Conservation (phyloP, 2,329 filamentous ascomycete genomes). For the Pseudogymnoascus sp. region DNA sequence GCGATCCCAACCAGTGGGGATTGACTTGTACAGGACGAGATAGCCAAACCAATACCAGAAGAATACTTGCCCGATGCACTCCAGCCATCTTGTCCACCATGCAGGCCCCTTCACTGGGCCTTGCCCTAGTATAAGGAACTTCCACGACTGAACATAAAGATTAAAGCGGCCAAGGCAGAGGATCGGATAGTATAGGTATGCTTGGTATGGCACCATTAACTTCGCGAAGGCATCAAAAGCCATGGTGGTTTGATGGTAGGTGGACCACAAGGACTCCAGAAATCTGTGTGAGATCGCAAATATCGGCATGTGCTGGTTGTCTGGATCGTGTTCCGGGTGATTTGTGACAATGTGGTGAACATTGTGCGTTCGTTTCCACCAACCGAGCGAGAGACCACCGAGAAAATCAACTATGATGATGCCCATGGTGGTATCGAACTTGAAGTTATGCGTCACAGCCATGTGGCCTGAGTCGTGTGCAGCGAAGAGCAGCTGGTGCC, state of each 20-base stretch:
- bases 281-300: constrained; percentile 81
- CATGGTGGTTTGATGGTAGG: constrained; percentile 78
- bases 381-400: constrained; percentile 82
- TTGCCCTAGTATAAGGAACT: constrained; percentile 61
- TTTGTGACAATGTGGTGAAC: constrained; percentile 97
- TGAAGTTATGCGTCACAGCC: constrained; percentile 90
- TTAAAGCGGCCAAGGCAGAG: constrained; percentile 80
- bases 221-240: constrained; percentile 67
- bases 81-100: constrained; percentile 78
- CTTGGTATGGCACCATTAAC: constrained; percentile 63
- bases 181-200: constrained; percentile 76
- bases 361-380: constrained; percentile 97
- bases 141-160: constrained; percentile 74
- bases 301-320: constrained; percentile 86
- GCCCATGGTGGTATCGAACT: constrained; percentile 73
- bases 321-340: constrained; percentile 87
- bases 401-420: constrained; percentile 86
- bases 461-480: constrained; percentile 96
- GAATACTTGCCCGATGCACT: constrained; percentile 64
- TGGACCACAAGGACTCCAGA: constrained; percentile 62
- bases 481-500: constrained; percentile 91
- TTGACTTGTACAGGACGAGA: constrained; percentile 62
- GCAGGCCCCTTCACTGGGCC: constrained; percentile 68
- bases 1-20: constrained; percentile 62
- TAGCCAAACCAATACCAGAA: constrained; percentile 90